These are phyloP conservation scores for Bombardia bombarda DNA, from an alignment of 495 filamentous ascomycete species.

Conservation along the genomic window DNA sequence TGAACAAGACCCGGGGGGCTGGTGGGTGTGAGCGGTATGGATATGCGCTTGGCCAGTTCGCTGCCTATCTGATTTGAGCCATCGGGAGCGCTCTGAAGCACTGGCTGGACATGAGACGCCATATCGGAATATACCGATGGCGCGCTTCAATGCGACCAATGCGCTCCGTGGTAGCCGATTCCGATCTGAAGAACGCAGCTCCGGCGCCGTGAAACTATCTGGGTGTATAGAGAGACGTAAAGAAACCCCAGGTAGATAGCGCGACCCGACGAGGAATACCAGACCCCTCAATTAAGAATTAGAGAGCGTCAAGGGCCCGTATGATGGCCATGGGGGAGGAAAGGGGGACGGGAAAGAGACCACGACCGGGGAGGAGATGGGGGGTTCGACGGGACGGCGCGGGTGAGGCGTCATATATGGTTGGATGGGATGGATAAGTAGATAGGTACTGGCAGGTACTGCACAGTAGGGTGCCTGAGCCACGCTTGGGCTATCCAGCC, in stretches of 20 bases:
- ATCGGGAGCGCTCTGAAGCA: conserved; percentile 13
- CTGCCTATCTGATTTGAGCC: conserved; percentile 19
- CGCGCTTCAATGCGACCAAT: too few relatives aligned
- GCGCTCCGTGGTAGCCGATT: too few relatives aligned
- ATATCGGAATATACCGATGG: too few relatives aligned
- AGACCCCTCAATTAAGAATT: conserved; percentile 34
- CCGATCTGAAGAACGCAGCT: too few relatives aligned
- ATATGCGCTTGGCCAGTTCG: conserved; percentile 61
- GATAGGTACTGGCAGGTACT: not conserved
- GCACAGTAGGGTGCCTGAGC: not conserved
- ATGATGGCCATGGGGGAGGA: conserved; percentile 23
- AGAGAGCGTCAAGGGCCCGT: conserved; percentile 18
- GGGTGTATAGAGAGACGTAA: too few relatives aligned
- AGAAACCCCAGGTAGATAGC: too few relatives aligned
- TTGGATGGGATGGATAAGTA: not conserved
- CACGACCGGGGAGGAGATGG: not conserved
- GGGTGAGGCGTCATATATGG: conserved; percentile 12
- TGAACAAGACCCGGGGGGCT: conserved; percentile 63
- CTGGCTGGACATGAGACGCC: conserved; percentile 18
- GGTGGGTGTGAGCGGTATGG: conserved; percentile 60
- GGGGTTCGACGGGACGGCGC: too few relatives aligned
- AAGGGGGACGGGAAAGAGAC: conserved; percentile 4
- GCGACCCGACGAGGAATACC: conserved; percentile 32
- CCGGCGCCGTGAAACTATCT: too few relatives aligned
- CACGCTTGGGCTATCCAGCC: conserved; percentile 1